Evolutionary conservation across 768 basidiomycete species (phyloP).

Genomic region (Imleria badia): DNA sequence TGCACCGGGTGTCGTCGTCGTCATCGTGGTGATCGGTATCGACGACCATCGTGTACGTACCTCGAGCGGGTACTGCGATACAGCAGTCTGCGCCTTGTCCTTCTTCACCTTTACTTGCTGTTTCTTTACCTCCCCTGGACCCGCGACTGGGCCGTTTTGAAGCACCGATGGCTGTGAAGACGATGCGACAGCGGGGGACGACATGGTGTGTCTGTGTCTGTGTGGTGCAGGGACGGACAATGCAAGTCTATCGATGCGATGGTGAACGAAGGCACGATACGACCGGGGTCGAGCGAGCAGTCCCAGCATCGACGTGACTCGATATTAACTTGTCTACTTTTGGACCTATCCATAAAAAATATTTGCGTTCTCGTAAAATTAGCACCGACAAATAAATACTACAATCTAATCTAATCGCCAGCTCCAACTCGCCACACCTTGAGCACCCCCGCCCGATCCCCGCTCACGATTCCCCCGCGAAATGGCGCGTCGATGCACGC

Average conservation of each 20-base stretch:
- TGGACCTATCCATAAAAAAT: slow-evolving; percentile 20
- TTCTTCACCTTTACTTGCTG: slow-evolving; percentile 45
- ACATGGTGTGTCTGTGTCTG: slow-evolving; percentile 40
- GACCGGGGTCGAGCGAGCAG: slow-evolving; percentile 32
- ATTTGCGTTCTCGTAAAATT: no score
- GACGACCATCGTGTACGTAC: slow-evolving; percentile 32
- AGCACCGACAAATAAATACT: neutral
- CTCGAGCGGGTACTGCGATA: slow-evolving; percentile 61
- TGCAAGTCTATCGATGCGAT: slow-evolving; percentile 7
- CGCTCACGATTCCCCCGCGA: slow-evolving; percentile 88
- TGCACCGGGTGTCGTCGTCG: slow-evolving; percentile 27
- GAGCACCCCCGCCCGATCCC: slow-evolving; percentile 83
- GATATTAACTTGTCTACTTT: slow-evolving; percentile 18
- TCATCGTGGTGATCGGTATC: neutral
- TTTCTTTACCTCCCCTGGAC: slow-evolving; percentile 37
- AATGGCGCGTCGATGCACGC: slow-evolving; percentile 91
- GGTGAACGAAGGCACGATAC: slow-evolving; percentile 24
- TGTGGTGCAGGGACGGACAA: neutral
- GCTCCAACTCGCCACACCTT: slow-evolving; percentile 86
- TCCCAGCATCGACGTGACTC: slow-evolving; percentile 35
- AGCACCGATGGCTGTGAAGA: slow-evolving; percentile 54
- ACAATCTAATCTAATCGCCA: slow-evolving; percentile 34
- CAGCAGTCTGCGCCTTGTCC: slow-evolving; percentile 30
- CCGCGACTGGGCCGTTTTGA: slow-evolving; percentile 40
- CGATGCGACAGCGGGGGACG: slow-evolving; percentile 47